phyloP scores from a whole-genome alignment of 495 filamentous ascomycete genomes.

The Lophiostoma macrostomum region DNA sequence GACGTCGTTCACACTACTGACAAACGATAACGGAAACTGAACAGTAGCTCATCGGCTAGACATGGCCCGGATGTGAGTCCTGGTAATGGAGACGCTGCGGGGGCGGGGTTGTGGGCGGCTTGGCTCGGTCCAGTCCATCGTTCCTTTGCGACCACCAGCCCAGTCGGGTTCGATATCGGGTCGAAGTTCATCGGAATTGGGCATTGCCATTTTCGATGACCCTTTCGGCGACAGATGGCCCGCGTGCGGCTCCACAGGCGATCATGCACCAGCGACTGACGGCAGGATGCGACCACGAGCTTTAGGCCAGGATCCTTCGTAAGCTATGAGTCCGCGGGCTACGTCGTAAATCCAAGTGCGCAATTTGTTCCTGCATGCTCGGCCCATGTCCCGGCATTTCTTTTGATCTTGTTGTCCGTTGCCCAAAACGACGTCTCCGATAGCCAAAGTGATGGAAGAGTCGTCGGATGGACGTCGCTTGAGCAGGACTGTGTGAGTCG shows the following conservation, averaged over 20 bases:
- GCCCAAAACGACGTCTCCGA: not conserved
- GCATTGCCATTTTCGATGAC: too few species aligned
- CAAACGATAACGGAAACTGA: not conserved
- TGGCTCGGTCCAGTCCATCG: not conserved
- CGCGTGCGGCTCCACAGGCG: not conserved
- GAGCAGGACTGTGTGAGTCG: constrained; percentile 24
- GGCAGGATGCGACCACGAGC: too few species aligned
- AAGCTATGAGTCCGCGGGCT: too few species aligned
- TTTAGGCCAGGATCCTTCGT: too few species aligned
- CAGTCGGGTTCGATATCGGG: too few species aligned
- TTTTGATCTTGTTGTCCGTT: too few species aligned
- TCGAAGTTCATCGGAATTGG: too few species aligned
- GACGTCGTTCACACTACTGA: not conserved
- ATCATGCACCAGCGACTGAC: too few species aligned
- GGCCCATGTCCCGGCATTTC: constrained; percentile 21
- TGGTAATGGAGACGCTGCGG: not conserved
- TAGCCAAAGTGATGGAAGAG: constrained; percentile 4
- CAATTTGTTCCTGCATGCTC: not conserved
- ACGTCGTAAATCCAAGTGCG: too few species aligned
- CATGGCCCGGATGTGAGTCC: constrained; percentile 20
- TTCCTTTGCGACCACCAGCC: too few species aligned
- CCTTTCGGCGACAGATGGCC: constrained; percentile 7
- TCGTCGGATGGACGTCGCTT: constrained; percentile 6
- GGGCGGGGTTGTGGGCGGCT: not conserved
- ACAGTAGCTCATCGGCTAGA: constrained; percentile 2